phyloP scores from a whole-genome alignment of 441 rosid genomes.

The Kokia cookei region DNA sequence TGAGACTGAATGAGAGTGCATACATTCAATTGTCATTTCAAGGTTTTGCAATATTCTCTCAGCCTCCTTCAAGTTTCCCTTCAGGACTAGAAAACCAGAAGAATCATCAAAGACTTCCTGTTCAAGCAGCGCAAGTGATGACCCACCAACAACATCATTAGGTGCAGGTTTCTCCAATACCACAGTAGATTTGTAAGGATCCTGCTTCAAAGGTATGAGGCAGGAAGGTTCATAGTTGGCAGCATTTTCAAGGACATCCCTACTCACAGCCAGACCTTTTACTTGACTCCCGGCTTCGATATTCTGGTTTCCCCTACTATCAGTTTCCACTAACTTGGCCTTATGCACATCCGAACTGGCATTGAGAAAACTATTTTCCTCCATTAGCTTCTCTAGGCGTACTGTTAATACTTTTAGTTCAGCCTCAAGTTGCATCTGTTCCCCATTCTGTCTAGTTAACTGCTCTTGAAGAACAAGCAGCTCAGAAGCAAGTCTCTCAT shows the following conservation, averaged over 20 bases:
- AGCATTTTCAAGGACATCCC: constrained; percentile 19
- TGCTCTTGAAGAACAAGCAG: constrained; percentile 52
- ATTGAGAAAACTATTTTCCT: constrained; percentile 46
- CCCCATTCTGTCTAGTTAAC: constrained; percentile 39
- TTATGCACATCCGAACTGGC: constrained; percentile 39
- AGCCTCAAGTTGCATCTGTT: constrained; percentile 34
- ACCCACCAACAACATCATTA: constrained; percentile 11
- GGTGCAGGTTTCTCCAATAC: constrained; percentile 12
- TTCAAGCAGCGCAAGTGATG: constrained; percentile 14
- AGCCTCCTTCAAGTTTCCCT: constrained; percentile 52
- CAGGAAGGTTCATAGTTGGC: constrained; percentile 23
- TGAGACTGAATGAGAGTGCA: constrained; percentile 30
- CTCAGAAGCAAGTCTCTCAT: constrained; percentile 56
- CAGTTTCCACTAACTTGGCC: constrained; percentile 35
- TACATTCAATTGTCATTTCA: constrained; percentile 55
- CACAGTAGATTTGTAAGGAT: constrained; percentile 15
- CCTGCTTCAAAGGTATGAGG: constrained; percentile 16
- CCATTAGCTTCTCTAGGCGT: constrained; percentile 48
- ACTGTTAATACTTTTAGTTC: constrained; percentile 40
- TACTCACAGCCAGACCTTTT: constrained; percentile 18
- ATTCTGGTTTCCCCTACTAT: constrained; percentile 24
- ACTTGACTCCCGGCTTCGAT: constrained; percentile 26
- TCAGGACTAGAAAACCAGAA: constrained; percentile 41
- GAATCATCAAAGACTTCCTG: constrained; percentile 36
- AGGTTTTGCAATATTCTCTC: constrained; percentile 50